These are phyloP conservation scores for Fraxinus albicans DNA, from an alignment of 305 asterid genomes.

Conservation along the genomic window DNA sequence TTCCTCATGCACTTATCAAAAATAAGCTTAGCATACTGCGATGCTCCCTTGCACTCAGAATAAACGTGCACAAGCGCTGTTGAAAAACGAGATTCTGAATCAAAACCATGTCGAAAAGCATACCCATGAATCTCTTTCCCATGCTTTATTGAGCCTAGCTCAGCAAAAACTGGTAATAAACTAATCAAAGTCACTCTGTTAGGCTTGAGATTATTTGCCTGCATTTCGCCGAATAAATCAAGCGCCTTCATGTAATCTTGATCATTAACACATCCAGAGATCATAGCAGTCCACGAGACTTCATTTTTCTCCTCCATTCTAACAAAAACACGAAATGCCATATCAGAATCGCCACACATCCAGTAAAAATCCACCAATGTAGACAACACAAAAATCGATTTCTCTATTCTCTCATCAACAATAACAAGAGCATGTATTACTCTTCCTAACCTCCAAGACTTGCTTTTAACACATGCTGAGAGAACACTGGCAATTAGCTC, in stretches of 20 bases:
- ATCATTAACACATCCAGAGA: slow-evolving; percentile 47
- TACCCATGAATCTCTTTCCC: slow-evolving; percentile 67
- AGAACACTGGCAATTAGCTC: slow-evolving; percentile 62
- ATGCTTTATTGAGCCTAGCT: slow-evolving; percentile 25
- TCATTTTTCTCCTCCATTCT: slow-evolving; percentile 55
- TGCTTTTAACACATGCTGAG: slow-evolving; percentile 45
- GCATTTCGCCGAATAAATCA: slow-evolving; percentile 50
- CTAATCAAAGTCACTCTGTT: slow-evolving; percentile 59
- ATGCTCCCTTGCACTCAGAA: slow-evolving; percentile 37
- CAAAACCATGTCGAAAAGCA: slow-evolving; percentile 50
- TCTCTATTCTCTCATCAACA: slow-evolving; percentile 56
- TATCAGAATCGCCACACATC: slow-evolving; percentile 33
- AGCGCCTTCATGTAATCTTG: slow-evolving; percentile 37
- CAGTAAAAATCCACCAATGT: slow-evolving; percentile 59
- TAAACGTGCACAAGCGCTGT: slow-evolving; percentile 56
- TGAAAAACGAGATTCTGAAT: slow-evolving; percentile 41
- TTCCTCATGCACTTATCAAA: slow-evolving; percentile 45
- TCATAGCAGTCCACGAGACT: slow-evolving; percentile 79
- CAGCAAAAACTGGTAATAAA: slow-evolving; percentile 53
- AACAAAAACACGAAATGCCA: slow-evolving; percentile 56
- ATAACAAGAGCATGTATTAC: slow-evolving; percentile 54
- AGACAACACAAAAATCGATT: slow-evolving; percentile 45
- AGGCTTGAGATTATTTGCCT: slow-evolving; percentile 39
- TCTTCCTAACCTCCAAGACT: slow-evolving; percentile 49
- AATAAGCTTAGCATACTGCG: slow-evolving; percentile 39